Conservation (phyloP, 495 filamentous ascomycete species). For the Clavariopsis aquatica region DNA sequence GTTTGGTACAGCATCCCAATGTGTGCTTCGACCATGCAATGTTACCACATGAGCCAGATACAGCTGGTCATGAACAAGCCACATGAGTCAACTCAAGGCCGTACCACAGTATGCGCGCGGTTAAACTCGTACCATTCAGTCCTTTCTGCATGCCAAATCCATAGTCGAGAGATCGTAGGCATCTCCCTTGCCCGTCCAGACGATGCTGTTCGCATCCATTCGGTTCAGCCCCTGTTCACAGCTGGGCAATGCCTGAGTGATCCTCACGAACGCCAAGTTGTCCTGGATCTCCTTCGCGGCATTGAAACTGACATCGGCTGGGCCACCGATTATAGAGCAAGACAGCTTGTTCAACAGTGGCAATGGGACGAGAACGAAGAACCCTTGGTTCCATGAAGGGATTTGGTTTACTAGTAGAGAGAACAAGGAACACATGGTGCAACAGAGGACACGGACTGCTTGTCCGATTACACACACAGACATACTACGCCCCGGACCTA, state of each 20-base stretch:
- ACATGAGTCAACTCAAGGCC: conserved; percentile 55
- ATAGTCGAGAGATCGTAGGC: conserved; percentile 50
- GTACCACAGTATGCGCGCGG: conserved; percentile 54
- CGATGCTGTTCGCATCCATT: conserved; percentile 57
- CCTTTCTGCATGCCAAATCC: conserved; percentile 55
- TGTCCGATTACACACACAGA: too few relatives aligned
- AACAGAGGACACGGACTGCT: not conserved
- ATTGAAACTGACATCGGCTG: conserved; percentile 63
- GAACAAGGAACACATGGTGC: not conserved
- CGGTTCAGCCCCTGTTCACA: conserved; percentile 63
- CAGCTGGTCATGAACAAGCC: conserved; percentile 64
- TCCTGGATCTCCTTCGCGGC: conserved; percentile 56
- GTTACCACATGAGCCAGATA: conserved; percentile 66
- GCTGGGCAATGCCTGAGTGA: conserved; percentile 61
- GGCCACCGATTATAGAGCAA: conserved; percentile 64
- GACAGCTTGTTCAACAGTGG: conserved; percentile 61
- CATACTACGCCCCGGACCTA: too few relatives aligned
- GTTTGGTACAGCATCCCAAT: conserved; percentile 65
- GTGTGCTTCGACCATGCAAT: conserved; percentile 65
- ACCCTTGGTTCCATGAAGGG: conserved; percentile 3
- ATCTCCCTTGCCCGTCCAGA: conserved; percentile 59
- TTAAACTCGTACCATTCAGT: conserved; percentile 58
- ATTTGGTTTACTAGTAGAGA: not conserved
- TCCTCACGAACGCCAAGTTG: conserved; percentile 51
- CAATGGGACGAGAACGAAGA: conserved; percentile 47